Conservation (phyloP, 331 rosid species). For the Ulmus americana region DNA sequence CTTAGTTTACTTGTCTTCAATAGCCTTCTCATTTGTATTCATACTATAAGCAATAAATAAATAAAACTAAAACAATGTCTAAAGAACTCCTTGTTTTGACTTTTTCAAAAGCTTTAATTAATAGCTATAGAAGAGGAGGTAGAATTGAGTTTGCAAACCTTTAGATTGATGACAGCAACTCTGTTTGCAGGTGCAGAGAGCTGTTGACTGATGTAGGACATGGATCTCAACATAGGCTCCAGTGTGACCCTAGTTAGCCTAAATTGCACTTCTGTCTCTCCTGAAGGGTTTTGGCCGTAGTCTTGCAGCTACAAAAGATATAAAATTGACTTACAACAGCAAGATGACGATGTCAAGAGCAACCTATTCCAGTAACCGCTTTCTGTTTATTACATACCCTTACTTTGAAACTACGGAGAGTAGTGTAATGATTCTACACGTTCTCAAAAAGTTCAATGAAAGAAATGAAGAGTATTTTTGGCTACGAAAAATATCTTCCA, state of each 20-base stretch:
- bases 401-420: conserved; percentile 3
- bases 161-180: conserved; percentile 71
- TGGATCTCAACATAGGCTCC: conserved; percentile 76
- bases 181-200: conserved; percentile 56
- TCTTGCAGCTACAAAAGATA: conserved; percentile 51
- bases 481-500: conserved; percentile 11
- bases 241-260: conserved; percentile 57
- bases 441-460: conserved; percentile 10
- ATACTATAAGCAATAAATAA: background rate
- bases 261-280: conserved; percentile 63
- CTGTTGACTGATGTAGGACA: conserved; percentile 68
- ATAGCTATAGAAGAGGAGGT: background rate
- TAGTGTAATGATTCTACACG: conserved; percentile 8
- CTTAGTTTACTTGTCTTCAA: background rate
- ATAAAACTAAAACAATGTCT: background rate
- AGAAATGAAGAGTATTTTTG: conserved; percentile 9
- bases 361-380: conserved; percentile 8
- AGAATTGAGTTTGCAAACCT: conserved; percentile 32
- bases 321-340: conserved; percentile 21
- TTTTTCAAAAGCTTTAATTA: background rate
- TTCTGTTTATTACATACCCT: background rate
- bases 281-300: conserved; percentile 46
- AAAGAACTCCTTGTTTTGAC: background rate
- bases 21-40: background rate
- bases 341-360: conserved; percentile 24